These are phyloP conservation scores for Bidens hawaiensis DNA, from an alignment of 140 eudicot species.

Conservation along the genomic window DNA sequence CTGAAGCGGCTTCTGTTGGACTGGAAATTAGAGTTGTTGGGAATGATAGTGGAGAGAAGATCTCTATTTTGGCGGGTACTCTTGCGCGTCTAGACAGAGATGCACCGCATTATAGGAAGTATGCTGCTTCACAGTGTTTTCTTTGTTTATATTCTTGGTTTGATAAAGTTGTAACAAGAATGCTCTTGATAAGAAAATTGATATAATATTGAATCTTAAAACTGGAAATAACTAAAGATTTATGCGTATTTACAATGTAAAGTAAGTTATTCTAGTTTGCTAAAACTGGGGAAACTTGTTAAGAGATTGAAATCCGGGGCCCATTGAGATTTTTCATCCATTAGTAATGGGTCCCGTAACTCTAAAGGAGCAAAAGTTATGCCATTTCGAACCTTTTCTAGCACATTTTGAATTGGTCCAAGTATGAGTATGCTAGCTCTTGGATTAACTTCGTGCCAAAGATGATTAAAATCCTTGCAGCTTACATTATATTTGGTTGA, in stretches of 20 bases:
- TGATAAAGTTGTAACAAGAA: neutral
- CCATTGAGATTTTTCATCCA: neutral
- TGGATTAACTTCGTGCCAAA: neutral
- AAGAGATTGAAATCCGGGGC: neutral
- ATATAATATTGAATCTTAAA: no score
- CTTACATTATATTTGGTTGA: neutral
- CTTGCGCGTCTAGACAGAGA: slow-evolving; percentile 98
- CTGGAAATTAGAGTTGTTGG: no score
- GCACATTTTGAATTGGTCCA: neutral
- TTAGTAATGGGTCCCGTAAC: neutral
- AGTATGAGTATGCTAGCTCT: neutral
- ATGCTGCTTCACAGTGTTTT: slow-evolving; percentile 18
- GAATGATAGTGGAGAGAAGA: slow-evolving; percentile 99
- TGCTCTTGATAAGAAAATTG: neutral
- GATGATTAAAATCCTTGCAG: neutral
- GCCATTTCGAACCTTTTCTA: neutral
- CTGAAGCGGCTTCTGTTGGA: no score
- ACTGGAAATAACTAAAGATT: no score
- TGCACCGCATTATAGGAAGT: slow-evolving; percentile 97
- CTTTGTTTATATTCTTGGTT: neutral
- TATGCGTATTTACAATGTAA: no score
- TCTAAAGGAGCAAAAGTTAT: neutral
- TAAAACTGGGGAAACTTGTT: no score
- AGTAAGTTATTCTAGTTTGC: no score
- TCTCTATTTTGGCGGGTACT: slow-evolving; percentile 98